Base-by-base conservation (phyloP, 2,329 filamentous ascomycete species). In the Pleoardoris graminearum region DNA sequence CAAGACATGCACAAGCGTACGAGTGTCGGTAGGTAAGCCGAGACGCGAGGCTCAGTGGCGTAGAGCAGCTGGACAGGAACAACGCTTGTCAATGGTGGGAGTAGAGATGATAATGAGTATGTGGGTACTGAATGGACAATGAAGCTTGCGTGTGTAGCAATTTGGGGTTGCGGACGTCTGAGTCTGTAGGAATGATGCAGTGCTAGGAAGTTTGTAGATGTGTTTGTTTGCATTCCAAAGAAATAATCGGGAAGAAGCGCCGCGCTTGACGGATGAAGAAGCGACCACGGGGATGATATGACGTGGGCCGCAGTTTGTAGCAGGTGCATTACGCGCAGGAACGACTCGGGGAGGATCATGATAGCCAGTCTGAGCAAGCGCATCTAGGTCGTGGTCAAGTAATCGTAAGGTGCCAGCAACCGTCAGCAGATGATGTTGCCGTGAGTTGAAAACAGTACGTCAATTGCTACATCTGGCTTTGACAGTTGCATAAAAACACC, bases 381-480 rank as follows among this genome's bases (percentile, higher is more conserved):
- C 14, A 36, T 4, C 11, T 33, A 7, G 30, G 12, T n/a, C n/a
- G n/a, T n/a, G n/a, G n/a, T n/a, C n/a, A n/a, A n/a, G n/a, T n/a
- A n/a, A n/a, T n/a, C n/a, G n/a, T n/a, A n/a, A n/a, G n/a, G n/a
- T n/a, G n/a, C n/a, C n/a, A n/a, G n/a, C n/a, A n/a, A n/a, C n/a
- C n/a, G n/a, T n/a, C 12, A n/a, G 30, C 30, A 12, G 6, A 4
- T 14, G 11, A n/a, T 33, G 7, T 33, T 16, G n/a, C 10, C 4
- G 11, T 14, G 30, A 33, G 19, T 35, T 22, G 14, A 17, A 25
- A 30, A 46, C 30, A 36, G 16, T 17, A 25, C 36, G 30, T 46
- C 30, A 23, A 46, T 46, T 46, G 43, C 30, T 46, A 35, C n/a
- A n/a, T 30, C 30, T 33, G 27, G 17, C 27, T 19, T n/a, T 44